Evolutionary conservation across 192 early-diverging fungal genomes (phyloP).

Genomic region (Rhizophlyctis rosea): DNA sequence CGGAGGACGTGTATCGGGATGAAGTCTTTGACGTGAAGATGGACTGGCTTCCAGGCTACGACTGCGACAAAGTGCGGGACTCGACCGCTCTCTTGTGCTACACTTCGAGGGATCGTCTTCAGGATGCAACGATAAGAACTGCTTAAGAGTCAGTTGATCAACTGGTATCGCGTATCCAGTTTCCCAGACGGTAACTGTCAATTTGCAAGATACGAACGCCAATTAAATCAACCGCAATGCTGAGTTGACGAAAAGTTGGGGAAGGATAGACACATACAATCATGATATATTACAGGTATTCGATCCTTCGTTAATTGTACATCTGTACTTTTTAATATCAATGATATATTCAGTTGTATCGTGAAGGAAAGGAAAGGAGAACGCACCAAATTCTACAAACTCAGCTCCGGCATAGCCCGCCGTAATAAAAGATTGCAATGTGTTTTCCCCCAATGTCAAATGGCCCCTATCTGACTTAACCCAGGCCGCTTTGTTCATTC

Average conservation of each 20-base stretch:
- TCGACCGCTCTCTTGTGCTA: background rate
- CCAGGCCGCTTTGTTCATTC: slow-evolving; percentile 67
- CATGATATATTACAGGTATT: slow-evolving; percentile 87
- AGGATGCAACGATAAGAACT: slow-evolving; percentile 42
- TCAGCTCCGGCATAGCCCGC: slow-evolving; percentile 80
- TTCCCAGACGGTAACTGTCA: slow-evolving; percentile 40
- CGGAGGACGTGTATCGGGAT: background rate
- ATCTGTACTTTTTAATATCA: slow-evolving; percentile 55
- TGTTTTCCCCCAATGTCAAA: slow-evolving; percentile 87
- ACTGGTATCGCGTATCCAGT: slow-evolving; percentile 33
- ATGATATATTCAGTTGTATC: slow-evolving; percentile 4
- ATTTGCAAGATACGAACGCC: too few relatives aligned
- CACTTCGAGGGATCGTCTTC: slow-evolving; percentile 9
- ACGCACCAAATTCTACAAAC: slow-evolving; percentile 85
- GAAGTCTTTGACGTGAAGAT: too few relatives aligned
- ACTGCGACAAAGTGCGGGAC: slow-evolving; percentile 13
- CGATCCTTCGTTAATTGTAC: slow-evolving; percentile 89
- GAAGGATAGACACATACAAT: slow-evolving; percentile 74
- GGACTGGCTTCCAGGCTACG: slow-evolving; percentile 13
- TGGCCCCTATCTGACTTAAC: slow-evolving; percentile 23
- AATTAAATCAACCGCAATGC: too few relatives aligned
- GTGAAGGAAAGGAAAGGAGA: background rate
- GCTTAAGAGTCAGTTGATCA: slow-evolving; percentile 24
- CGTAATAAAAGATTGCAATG: slow-evolving; percentile 77
- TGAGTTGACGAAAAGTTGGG: too few relatives aligned